These are phyloP conservation scores for Cutaneotrichosporon cutaneum DNA, from an alignment of 1,284 basidiomycete genomes.

Conservation along the genomic window DNA sequence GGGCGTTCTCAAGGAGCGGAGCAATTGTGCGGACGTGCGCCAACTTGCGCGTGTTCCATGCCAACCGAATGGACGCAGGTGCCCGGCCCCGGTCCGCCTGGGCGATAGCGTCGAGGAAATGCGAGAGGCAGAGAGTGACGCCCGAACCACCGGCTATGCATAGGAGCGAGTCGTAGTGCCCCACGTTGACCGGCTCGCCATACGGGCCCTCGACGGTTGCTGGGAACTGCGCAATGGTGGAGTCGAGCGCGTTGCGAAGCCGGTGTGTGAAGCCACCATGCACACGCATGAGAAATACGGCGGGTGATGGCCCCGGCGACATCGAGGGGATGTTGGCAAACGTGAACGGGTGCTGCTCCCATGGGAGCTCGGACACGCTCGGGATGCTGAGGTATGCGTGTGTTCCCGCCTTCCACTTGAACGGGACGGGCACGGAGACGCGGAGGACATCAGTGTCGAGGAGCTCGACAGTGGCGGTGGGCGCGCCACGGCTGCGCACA, in stretches of 20 bases:
- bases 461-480: conserved; percentile 52
- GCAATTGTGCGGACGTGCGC: conserved; percentile 9
- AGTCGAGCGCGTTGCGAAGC: conserved; percentile 22
- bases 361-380: conserved; percentile 35
- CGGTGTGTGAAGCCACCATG: conserved; percentile 38
- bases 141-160: conserved; percentile 48
- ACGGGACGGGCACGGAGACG: conserved; percentile 9
- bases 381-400: conserved; percentile 44
- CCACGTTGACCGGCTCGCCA: conserved; percentile 28
- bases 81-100: conserved; percentile 27
- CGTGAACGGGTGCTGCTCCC: conserved; percentile 51
- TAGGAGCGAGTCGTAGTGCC: conserved; percentile 35
- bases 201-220: conserved; percentile 48
- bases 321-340: conserved; percentile 32
- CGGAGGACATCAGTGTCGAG: conserved; percentile 54
- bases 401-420: conserved; percentile 40
- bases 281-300: conserved; percentile 19
- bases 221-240: conserved; percentile 22
- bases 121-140: conserved; percentile 39
- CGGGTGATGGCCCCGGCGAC: not conserved
- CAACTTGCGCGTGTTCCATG: conserved; percentile 35
- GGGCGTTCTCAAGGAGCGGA: conserved; percentile 6
- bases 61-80: conserved; percentile 31
- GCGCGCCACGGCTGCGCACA: conserved; percentile 14
- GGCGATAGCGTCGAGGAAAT: conserved; percentile 33